Conservation (phyloP, 306 rosid species). For the Comarum palustre region DNA sequence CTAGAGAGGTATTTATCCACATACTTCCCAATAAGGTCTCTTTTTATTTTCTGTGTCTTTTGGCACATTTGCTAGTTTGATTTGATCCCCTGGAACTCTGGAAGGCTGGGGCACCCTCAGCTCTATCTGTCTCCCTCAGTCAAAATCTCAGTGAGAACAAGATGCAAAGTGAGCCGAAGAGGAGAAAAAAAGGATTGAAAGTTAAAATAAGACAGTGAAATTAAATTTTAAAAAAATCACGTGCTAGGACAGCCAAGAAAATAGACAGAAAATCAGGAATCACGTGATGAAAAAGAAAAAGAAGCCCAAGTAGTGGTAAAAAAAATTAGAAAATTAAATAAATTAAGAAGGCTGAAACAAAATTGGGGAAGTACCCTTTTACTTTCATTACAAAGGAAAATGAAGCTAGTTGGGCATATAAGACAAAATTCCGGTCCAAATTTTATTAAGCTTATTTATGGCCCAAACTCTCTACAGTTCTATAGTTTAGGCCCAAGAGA, state of each 20-base stretch:
- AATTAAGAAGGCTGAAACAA: not conserved
- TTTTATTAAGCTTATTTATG: not conserved
- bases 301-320: not conserved
- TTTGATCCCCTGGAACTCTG: not conserved
- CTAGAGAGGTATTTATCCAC: not conserved
- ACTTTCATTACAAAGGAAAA: not conserved
- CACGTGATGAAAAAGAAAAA: conserved; percentile 8
- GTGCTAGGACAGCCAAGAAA: conserved; percentile 12
- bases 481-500: not conserved
- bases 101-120: not conserved
- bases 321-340: not conserved
- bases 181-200: not conserved
- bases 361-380: not conserved
- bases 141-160: not conserved
- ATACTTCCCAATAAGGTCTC: not conserved
- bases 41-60: not conserved
- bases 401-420: not conserved
- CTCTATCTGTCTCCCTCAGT: not conserved
- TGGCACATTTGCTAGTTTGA: conserved; percentile 6
- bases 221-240: conserved; percentile 4
- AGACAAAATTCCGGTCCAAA: not conserved
- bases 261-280: not conserved
- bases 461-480: too few relatives aligned
- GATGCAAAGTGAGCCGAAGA: conserved; percentile 1
- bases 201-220: not conserved